Evolutionary conservation across 495 filamentous ascomycete species (phyloP), one percentile per base, ranked within the genome.

Genomic region (Penicillium daleae): DNA sequence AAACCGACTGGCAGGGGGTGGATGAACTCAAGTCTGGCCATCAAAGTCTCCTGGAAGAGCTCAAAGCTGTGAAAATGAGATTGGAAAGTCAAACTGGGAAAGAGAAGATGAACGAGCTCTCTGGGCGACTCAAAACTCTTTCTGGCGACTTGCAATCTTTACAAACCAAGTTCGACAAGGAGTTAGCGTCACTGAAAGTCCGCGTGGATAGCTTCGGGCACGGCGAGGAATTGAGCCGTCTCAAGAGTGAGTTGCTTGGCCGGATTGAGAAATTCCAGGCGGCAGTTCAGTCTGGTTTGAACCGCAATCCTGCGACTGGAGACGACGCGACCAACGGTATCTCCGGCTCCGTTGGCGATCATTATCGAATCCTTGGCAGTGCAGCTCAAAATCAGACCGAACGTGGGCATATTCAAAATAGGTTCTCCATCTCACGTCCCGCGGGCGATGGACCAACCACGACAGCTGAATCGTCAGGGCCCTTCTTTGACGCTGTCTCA

Each of bases 331-430:
- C 4, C n/a, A 54, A 54, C n/a, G n/a, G n/a, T 15, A 15, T 21
- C 10, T 35, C 29, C 21, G 29, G n/a, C 19, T 54, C 51, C 12
- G 4, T 6, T 15, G 51, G 51, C n/a, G 51, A 54, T 54, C 21
- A 54, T 37, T 54, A 33, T 54, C 51, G 31, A 5, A 54, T 54
- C 12, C 51, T 54, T 26, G 51, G 51, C n/a, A 35, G 17, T 33
- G 51, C 51, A 17, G 31, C 51, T 24, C 29, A 31, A 21, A 54
- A 37, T n/a, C 22, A 26, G 46, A 29, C 46, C 12, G 46, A 29
- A 29, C 46, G 24, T 50, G 46, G 26, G 13, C 46, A 29, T 29
- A 13, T 7, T 4, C 46, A n/a, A 50, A n/a, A 17, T 13, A 27
- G 24, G 26, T 29, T 24, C 6, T 50, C 46, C 15, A 29, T 26